Percentiles rank a stretch among this genome's conserved stretches.
Conservation (phyloP, 1,284 basidiomycete species). For the Fistulinella cinereoalba region DNA sequence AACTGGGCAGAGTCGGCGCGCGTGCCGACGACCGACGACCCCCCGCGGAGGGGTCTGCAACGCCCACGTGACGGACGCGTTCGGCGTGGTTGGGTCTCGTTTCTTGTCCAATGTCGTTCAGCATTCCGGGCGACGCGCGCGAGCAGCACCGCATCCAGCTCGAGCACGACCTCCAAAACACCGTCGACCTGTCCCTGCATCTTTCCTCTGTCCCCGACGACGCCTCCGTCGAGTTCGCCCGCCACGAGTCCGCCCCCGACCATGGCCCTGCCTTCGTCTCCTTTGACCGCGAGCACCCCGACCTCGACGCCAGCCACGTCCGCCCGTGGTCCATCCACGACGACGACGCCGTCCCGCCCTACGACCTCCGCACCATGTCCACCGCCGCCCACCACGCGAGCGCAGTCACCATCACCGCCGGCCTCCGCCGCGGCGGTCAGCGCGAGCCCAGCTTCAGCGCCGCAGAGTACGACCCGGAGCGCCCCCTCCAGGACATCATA, state of each 20-base stretch:
- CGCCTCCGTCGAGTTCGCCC: slow-evolving; percentile 62
- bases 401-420: slow-evolving; percentile 80
- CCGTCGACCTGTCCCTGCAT: slow-evolving; percentile 69
- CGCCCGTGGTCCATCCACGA: slow-evolving; percentile 69
- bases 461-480: slow-evolving; percentile 84
- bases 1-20: neutral
- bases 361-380: slow-evolving; percentile 66
- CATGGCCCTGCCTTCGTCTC: slow-evolving; percentile 55
- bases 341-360: slow-evolving; percentile 61
- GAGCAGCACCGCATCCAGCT: slow-evolving; percentile 71
- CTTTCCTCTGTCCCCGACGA: slow-evolving; percentile 44
- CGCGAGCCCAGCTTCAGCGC: slow-evolving; percentile 64
- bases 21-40: slow-evolving; percentile 14
- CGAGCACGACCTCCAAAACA: slow-evolving; percentile 69
- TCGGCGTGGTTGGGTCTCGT: slow-evolving; percentile 17
- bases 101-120: slow-evolving; percentile 21
- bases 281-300: slow-evolving; percentile 57
- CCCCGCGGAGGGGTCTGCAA: slow-evolving; percentile 11
- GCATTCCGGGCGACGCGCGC: slow-evolving; percentile 64
- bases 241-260: slow-evolving; percentile 58
- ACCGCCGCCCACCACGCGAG: slow-evolving; percentile 86
- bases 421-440: slow-evolving; percentile 52
- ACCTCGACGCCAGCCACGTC: slow-evolving; percentile 49
- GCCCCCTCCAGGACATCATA: slow-evolving; percentile 73
- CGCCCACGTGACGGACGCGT: slow-evolving; percentile 32